Evolutionary conservation across 495 filamentous ascomycete species (phyloP), one percentile per base, ranked within the genome.

Genomic region (Chaetomium cochliodes): DNA sequence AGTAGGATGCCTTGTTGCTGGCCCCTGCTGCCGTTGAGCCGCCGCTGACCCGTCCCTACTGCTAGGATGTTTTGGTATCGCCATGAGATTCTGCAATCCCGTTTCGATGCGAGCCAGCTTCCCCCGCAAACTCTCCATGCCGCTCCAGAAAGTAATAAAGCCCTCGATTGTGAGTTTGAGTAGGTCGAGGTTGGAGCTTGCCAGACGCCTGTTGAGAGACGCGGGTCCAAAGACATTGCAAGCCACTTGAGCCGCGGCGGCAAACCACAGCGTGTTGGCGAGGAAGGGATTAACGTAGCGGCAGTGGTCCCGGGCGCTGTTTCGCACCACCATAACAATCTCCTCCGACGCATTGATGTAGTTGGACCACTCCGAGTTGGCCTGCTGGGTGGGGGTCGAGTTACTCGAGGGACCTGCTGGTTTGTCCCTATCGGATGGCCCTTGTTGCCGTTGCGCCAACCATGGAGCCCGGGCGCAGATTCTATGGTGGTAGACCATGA

Each of bases 401-500:
- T 2, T 12, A 15, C 13, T 5, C 18, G 41, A 3, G 13, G 13
- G 41, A 0, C 11, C 8, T 33, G 18, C 16, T 2, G 3, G 5
- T 3, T 33, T 6, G 53, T 7, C 20, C 30, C 30, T 5, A n/a
- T 41, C n/a, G 53, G 30, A 9, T 41, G n/a, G 53, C 6, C 11
- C 3, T 7, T 41, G 5, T 23, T 37, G 53, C 5, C 39, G 53
- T 13, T 56, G 53, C 8, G 53, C 33, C 18, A 56, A 18, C 53
- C 53, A 56, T n/a, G 53, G 53, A 3, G 53, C 33, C n/a, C 53
- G 53, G 7, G 53, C 28, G 15, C 30, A 56, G 28, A 56, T 56
- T 30, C 33, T 56, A 8, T 56, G 53, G 53, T 56, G 53, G 33
- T 56, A 56, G n/a, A 56, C 39, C 53, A 56, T 56, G 53, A 56